Evolutionary conservation across 1,284 basidiomycete genomes (phyloP), one percentile per base, ranked within the genome.

Genomic region (Chondrostereum purpureum): DNA sequence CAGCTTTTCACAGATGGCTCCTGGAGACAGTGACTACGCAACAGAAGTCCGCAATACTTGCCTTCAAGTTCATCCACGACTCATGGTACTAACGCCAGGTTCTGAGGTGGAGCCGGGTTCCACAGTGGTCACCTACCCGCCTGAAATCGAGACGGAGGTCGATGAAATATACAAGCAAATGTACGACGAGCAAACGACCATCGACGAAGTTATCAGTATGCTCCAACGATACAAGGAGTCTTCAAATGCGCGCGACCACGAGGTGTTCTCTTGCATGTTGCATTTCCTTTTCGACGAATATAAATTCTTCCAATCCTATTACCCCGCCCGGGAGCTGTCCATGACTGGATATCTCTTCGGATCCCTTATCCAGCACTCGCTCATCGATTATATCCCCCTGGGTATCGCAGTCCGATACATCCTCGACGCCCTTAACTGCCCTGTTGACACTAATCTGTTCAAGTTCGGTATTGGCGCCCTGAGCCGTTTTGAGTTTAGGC

Each of bases 231-330:
- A 84, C 70, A 91, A 94, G 60, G 79, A 79, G 45, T 96, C 94
- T 18, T 75, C 78, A 20, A 91, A 88, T 56, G 63, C 82, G 33
- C 83, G 86, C 51, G 93, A 98, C 56, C 92, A 94, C 61, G 92
- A 99, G 69, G 82, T 97, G 49, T 97, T 99, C 61, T 96, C 94
- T 11, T 98, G 94, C 77, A 95, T 97, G 80, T 83, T 99, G 43
- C 94, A 98, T 70, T 96, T 97, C 69, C 80, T 99, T 44, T 99
- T 99, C 66, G 96, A 99, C 79, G 96, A 99, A 72, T 97, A 97
- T 80, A 93, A 94, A 61, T 99, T 97, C 74, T 97, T 99, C 80
- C 92, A 96, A 62, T 88, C 90, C 43, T 92, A 78, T 62, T 95
- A 99, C 60, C 96, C 96, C 12, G 77, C 89, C 21, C 89, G 92